phyloP scores from a whole-genome alignment of 1,139 yeast species.

The Yamadazyma dendronema region DNA sequence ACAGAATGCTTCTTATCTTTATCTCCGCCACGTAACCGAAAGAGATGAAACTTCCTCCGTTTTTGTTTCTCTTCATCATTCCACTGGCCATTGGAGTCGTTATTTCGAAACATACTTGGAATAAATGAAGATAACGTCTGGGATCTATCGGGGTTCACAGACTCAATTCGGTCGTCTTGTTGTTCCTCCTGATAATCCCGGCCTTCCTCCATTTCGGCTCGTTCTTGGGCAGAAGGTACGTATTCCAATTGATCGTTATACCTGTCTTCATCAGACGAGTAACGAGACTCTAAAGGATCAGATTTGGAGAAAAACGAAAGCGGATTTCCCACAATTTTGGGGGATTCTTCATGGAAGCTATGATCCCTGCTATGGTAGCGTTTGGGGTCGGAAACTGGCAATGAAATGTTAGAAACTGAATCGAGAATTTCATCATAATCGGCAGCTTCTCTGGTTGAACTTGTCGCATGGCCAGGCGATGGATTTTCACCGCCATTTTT shows the following conservation, averaged over 20 bases:
- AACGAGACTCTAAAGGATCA: constrained; percentile 28
- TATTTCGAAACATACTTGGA: constrained; percentile 16
- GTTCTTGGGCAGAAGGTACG: constrained; percentile 5
- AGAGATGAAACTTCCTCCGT: constrained; percentile 24
- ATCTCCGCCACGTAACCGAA: constrained; percentile 24
- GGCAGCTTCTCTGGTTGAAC: constrained; percentile 12
- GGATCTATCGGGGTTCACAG: constrained; percentile 2
- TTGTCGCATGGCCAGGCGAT: neutral
- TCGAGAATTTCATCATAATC: constrained; percentile 17
- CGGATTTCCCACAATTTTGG: constrained; percentile 27
- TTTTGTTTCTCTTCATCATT: constrained; percentile 2
- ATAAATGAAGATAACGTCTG: constrained; percentile 13
- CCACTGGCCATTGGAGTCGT: constrained; percentile 6
- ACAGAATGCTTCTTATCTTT: constrained; percentile 24
- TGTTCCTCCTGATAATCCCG: constrained; percentile 1
- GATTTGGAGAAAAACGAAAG: constrained; percentile 23
- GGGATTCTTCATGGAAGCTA: constrained; percentile 14
- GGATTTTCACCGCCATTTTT: too few species aligned
- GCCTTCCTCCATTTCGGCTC: constrained; percentile 5
- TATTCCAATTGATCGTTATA: constrained; percentile 9
- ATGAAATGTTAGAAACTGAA: constrained; percentile 13
- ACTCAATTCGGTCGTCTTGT: neutral
- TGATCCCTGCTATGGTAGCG: neutral
- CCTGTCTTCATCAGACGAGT: constrained; percentile 26
- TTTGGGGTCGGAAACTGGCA: constrained; percentile 1